These are phyloP conservation scores for Anthracocystis panici-leucophaei DNA, from an alignment of 1,284 basidiomycete species.

Conservation along the genomic window DNA sequence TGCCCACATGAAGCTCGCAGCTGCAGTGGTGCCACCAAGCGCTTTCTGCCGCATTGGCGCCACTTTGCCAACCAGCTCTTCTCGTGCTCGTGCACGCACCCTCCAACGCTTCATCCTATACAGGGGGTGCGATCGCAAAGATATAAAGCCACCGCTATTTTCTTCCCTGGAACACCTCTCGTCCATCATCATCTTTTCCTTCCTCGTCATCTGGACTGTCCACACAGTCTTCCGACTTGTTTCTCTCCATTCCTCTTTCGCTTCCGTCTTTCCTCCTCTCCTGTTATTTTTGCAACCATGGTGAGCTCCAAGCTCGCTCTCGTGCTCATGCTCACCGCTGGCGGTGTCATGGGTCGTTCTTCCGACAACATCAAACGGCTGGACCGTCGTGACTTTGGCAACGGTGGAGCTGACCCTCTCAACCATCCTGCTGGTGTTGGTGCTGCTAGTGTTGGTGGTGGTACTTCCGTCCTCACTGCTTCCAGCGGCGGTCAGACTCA, in stretches of 20 bases:
- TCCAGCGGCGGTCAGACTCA: slow-evolving; percentile 33
- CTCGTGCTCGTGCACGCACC: no score
- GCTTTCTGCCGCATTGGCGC: not conserved
- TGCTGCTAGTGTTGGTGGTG: not conserved
- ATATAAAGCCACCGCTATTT: not conserved
- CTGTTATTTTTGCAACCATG: slow-evolving; percentile 21
- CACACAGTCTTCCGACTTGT: not conserved
- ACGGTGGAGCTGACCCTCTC: slow-evolving; percentile 25
- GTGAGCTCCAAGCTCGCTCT: slow-evolving; percentile 41
- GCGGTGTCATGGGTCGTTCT: slow-evolving; percentile 34
- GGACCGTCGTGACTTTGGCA: slow-evolving; percentile 32
- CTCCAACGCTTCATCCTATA: no score
- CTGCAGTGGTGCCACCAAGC: not conserved
- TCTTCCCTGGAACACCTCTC: not conserved
- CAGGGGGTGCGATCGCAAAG: not conserved
- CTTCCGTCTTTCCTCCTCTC: not conserved
- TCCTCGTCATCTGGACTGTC: not conserved
- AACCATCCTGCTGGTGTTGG: slow-evolving; percentile 17
- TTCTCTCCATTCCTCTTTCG: not conserved
- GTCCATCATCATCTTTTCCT: not conserved
- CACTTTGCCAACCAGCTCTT: not conserved
- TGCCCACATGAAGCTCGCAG: not conserved
- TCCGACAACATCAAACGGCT: slow-evolving; percentile 19
- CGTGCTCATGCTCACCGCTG: slow-evolving; percentile 45
- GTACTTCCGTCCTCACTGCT: not conserved